A percentile compares a stretch with the other conserved stretches of the same genome.
Conservation (phyloP, 345 rosid genomes). For the Brassica incana region DNA sequence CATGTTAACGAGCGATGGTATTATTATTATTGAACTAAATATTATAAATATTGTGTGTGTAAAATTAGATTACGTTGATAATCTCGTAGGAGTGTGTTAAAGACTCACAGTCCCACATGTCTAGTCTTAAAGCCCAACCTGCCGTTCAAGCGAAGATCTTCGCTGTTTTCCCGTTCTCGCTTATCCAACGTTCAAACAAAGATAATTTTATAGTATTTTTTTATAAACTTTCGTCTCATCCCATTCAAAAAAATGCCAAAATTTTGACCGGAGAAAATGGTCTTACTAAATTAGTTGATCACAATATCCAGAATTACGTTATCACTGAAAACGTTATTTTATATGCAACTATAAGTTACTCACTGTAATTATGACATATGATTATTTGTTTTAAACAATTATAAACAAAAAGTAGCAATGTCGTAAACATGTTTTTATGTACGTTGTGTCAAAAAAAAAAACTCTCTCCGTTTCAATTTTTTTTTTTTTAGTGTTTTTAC, state of each 20-base stretch:
- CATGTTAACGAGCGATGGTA: neutral
- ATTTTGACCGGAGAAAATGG: neutral
- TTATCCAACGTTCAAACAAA: slow-evolving; percentile 22
- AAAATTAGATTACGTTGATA: slow-evolving; percentile 23
- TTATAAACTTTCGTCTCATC: neutral
- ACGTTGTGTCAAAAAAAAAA: neutral
- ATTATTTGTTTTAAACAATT: neutral
- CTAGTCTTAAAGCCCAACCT: slow-evolving; percentile 36
- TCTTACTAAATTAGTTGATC: neutral
- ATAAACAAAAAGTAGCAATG: neutral
- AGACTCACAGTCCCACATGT: slow-evolving; percentile 40
- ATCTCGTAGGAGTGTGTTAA: slow-evolving; percentile 30
- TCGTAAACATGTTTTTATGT: neutral
- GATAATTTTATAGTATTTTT: neutral
- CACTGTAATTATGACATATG: neutral
- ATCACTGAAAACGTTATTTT: slow-evolving; percentile 2
- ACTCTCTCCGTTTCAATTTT: too few relatives aligned
- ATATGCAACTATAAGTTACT: neutral
- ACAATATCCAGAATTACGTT: neutral
- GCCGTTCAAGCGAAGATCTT: slow-evolving; percentile 54
- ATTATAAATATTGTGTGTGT: neutral
- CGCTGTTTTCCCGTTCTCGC: slow-evolving; percentile 24
- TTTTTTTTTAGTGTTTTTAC: too few relatives aligned
- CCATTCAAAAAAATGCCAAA: slow-evolving; percentile 1
- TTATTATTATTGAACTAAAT: neutral